These are phyloP conservation scores for Cyberlindnera mycetangii DNA, from an alignment of 805 yeast species.

Conservation along the genomic window DNA sequence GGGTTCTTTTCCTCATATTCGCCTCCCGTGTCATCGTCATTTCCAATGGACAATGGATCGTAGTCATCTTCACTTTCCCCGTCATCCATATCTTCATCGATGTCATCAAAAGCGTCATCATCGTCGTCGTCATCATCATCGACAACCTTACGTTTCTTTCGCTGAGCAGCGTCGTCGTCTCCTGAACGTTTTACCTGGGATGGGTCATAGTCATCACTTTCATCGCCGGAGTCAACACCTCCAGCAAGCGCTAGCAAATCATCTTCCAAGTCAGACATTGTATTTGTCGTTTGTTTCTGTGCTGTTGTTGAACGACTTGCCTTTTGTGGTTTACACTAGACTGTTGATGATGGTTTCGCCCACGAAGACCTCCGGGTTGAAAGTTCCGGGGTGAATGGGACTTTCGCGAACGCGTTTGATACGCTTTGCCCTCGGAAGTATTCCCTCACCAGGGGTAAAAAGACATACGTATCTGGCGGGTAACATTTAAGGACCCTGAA, in stretches of 20 bases:
- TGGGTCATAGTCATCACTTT: conserved; percentile 35
- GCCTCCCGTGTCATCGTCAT: conserved; percentile 37
- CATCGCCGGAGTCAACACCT: conserved; percentile 41
- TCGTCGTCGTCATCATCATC: conserved; percentile 21
- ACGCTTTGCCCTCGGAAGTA: background rate
- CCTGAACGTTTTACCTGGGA: conserved; percentile 30
- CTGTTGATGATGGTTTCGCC: no score
- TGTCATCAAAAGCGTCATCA: conserved; percentile 27
- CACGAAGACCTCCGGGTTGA: no score
- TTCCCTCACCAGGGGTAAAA: background rate
- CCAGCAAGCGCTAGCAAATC: conserved; percentile 96
- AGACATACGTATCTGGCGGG: background rate
- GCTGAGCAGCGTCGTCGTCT: conserved; percentile 19
- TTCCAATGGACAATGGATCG: conserved; percentile 39
- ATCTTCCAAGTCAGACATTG: conserved; percentile 69
- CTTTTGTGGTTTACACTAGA: no score
- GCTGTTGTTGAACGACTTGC: no score
- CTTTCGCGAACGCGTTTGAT: background rate
- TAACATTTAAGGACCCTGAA: background rate
- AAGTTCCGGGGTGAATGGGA: background rate
- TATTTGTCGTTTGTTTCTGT: background rate
- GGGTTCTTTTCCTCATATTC: conserved; percentile 57
- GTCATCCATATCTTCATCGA: conserved; percentile 35
- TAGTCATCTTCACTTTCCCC: conserved; percentile 39
- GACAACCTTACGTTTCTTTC: conserved; percentile 28